These are phyloP conservation scores for Kwoniella europaea DNA, from an alignment of 768 basidiomycete genomes.

Conservation along the genomic window DNA sequence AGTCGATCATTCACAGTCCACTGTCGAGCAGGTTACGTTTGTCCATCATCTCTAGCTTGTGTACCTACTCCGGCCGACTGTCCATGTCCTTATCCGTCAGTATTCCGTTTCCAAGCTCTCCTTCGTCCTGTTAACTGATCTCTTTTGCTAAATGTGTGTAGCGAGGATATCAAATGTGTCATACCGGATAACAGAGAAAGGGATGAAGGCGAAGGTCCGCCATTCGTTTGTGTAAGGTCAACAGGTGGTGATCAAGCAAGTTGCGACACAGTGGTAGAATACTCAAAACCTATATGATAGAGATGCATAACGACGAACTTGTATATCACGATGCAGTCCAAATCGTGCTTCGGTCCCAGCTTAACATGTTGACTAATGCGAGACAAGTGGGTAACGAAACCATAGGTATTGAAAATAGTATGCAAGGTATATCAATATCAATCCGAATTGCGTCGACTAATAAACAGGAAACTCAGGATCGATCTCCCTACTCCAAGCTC, in stretches of 20 bases:
- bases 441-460: constrained; percentile 2
- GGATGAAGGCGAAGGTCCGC: constrained; percentile 53
- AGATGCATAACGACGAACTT: neutral
- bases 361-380: no score
- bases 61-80: constrained; percentile 52
- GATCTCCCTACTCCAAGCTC: constrained; percentile 76
- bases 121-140: neutral
- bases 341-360: no score
- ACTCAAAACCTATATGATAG: constrained; percentile 41
- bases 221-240: constrained; percentile 42
- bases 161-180: constrained; percentile 53
- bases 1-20: constrained; percentile 33
- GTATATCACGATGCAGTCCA: no score
- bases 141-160: constrained; percentile 3
- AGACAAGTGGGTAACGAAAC: no score
- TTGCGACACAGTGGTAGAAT: constrained; percentile 38
- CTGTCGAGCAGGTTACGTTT: constrained; percentile 52
- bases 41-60: constrained; percentile 48
- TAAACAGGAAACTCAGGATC: constrained; percentile 82
- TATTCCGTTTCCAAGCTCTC: neutral
- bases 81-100: constrained; percentile 55
- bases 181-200: constrained; percentile 41
- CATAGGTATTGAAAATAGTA: neutral
- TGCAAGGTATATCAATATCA: constrained; percentile 15
- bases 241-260: constrained; percentile 26